Evolutionary conservation across 2,329 filamentous ascomycete species (phyloP), one percentile per base, ranked within the genome.

Genomic region (Exophiala sideris): DNA sequence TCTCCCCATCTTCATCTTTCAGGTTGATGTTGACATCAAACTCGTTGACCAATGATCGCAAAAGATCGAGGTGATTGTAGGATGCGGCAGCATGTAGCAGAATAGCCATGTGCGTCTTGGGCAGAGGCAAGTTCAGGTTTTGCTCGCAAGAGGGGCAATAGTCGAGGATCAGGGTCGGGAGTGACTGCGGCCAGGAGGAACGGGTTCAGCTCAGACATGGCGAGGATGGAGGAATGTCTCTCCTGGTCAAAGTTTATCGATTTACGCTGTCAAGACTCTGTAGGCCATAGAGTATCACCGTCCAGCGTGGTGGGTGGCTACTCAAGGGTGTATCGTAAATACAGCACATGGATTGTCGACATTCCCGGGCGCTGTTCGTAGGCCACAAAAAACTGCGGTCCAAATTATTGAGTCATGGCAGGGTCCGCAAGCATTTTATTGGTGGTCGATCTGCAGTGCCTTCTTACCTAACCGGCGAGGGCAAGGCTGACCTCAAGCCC

Each of bases 101-200:
- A 95, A 76, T 99, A 99, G 65, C 94, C 94, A 67, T 96, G 88
- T 56, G 87, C 84, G 71, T 99, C 94, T 73, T 95, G 89, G 48
- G 80, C 75, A 2, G 85, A 81, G 50, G 94, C 92, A 49, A 95
- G 77, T n/a, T 82, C 73, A 33, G 90, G 89, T 62, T 90, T 82
- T 57, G 84, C 76, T 59, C 82, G 81, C 48, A 99, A 84, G 62
- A 91, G 83, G 54, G 84, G 77, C 58, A 96, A 77, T 50, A 99
- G 83, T 41, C 81, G 78, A 39, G 83, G 74, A 48, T 87, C 87
- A 8, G 59, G 58, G 21, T 56, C 50, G 3, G 62, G 62, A 66
- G 90, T 87, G 70, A 96, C 92, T 56, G 92, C 89, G 38, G 91
- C 92, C 45, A 91, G 79, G 52, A 90, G 77, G 68, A 86, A 89